phyloP scores from a whole-genome alignment of 371 early-diverging fungal genomes.

The Batkoa obscura region DNA sequence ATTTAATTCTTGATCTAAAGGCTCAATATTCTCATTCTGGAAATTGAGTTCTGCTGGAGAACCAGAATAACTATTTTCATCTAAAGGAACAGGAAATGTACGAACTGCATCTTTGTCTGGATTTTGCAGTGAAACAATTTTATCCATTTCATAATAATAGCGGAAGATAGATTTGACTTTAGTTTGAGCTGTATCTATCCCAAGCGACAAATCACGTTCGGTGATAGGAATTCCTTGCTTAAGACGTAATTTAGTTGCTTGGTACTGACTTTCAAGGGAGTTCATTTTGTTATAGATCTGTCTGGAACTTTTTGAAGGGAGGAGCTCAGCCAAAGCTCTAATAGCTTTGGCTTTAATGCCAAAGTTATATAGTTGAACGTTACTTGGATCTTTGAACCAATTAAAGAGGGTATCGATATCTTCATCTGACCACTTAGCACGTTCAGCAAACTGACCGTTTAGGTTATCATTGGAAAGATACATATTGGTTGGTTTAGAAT shows the following conservation, averaged over 20 bases:
- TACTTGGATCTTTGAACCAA: not conserved
- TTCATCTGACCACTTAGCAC: not conserved
- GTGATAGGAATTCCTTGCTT: constrained; percentile 4
- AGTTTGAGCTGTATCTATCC: not conserved
- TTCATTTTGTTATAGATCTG: not conserved
- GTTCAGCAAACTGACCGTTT: no score
- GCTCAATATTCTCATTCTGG: no score
- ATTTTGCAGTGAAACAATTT: no score
- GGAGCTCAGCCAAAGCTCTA: constrained; percentile 11
- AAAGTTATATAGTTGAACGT: constrained; percentile 1
- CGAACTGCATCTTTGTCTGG: no score
- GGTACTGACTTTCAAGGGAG: not conserved
- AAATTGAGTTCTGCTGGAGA: no score
- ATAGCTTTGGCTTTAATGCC: constrained; percentile 14
- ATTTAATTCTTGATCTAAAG: no score
- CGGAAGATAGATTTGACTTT: constrained; percentile 2
- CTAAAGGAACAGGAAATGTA: no score
- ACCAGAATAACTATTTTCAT: no score
- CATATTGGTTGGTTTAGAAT: no score
- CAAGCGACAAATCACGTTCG: not conserved
- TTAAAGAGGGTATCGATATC: not conserved
- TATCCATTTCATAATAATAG: constrained; percentile 3
- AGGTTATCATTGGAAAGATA: no score
- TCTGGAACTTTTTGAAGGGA: not conserved
- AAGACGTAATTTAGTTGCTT: not conserved